phyloP scores from a whole-genome alignment of 225 moss, liverwort and hornwort genomes.

The Marchantia polymorpha region DNA sequence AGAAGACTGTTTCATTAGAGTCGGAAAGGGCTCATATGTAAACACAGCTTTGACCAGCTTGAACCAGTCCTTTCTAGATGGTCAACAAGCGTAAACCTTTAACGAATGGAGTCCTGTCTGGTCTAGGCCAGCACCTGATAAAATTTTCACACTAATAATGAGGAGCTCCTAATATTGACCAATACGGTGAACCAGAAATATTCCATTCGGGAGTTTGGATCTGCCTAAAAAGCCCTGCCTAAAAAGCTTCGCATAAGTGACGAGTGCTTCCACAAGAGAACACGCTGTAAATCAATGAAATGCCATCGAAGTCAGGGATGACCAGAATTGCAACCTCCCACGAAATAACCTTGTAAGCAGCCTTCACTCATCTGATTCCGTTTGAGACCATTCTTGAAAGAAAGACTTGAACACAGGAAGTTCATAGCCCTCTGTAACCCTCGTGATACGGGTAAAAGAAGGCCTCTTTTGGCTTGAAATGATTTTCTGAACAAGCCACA shows the following conservation, averaged over 20 bases:
- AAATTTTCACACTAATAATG: too few species aligned
- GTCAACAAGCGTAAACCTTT: not conserved
- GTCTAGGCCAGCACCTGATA: too few species aligned
- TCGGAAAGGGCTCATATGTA: not conserved
- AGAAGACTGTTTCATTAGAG: not conserved
- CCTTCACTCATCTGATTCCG: conserved; percentile 13
- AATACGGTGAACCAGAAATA: too few species aligned
- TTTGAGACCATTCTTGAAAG: conserved; percentile 19
- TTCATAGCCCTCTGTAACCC: conserved; percentile 15
- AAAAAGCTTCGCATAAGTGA: too few species aligned
- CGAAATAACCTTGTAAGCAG: not conserved
- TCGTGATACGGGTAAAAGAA: conserved; percentile 12
- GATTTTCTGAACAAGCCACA: conserved; percentile 1
- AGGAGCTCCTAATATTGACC: too few species aligned
- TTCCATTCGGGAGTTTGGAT: too few species aligned
- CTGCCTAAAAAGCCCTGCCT: too few species aligned
- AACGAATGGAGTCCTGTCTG: not conserved
- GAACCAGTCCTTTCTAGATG: not conserved
- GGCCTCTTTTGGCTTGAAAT: conserved; percentile 3
- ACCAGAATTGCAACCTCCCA: not conserved
- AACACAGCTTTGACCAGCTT: not conserved
- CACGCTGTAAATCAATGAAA: too few species aligned
- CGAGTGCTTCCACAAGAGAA: too few species aligned
- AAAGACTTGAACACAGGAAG: conserved; percentile 14
- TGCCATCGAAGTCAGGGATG: too few species aligned